A percentile compares a stretch with the other conserved stretches of the same genome.
These are phyloP conservation scores for Fusarium subtropicale DNA, from an alignment of 2,329 filamentous ascomycete species.

Conservation along the genomic window DNA sequence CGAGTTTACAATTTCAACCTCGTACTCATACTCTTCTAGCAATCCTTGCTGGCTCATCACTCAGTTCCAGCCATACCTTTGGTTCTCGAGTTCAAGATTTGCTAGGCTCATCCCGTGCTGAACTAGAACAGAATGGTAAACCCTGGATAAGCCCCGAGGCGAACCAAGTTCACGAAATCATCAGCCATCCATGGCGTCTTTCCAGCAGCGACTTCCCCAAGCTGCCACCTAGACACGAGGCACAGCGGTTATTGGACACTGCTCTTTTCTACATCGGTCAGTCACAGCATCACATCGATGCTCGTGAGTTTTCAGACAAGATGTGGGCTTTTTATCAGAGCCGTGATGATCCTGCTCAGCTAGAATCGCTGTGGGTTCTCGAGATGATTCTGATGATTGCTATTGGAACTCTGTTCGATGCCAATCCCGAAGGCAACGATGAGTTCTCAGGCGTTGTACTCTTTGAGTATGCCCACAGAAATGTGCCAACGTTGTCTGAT, in stretches of 20 bases:
- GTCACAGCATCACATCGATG: conserved; percentile 45
- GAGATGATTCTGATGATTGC: conserved; percentile 47
- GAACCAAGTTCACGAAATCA: conserved; percentile 29
- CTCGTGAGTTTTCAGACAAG: conserved; percentile 45
- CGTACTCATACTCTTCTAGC: conserved; percentile 20
- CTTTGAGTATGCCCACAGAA: conserved; percentile 46
- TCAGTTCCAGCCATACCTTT: conserved; percentile 45
- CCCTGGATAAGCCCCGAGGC: conserved; percentile 37
- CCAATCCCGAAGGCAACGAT: conserved; percentile 43
- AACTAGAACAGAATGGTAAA: conserved; percentile 28
- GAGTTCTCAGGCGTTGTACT: conserved; percentile 40
- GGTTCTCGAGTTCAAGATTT: conserved; percentile 44
- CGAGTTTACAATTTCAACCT: accelerated
- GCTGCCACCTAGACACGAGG: conserved; percentile 40
- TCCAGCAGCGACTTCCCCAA: conserved; percentile 43
- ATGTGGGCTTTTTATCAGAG: conserved; percentile 46
- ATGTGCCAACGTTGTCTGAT: conserved; percentile 45
- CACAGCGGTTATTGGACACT: conserved; percentile 40
- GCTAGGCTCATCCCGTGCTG: conserved; percentile 35
- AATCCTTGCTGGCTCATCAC: conserved; percentile 42
- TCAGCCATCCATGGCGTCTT: conserved; percentile 39
- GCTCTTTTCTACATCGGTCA: conserved; percentile 45
- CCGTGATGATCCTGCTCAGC: conserved; percentile 37
- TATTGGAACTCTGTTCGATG: conserved; percentile 44
- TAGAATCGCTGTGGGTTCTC: conserved; percentile 42